These are phyloP conservation scores for Diplodia sapinea DNA, from an alignment of 2,329 filamentous ascomycete genomes.

Conservation along the genomic window DNA sequence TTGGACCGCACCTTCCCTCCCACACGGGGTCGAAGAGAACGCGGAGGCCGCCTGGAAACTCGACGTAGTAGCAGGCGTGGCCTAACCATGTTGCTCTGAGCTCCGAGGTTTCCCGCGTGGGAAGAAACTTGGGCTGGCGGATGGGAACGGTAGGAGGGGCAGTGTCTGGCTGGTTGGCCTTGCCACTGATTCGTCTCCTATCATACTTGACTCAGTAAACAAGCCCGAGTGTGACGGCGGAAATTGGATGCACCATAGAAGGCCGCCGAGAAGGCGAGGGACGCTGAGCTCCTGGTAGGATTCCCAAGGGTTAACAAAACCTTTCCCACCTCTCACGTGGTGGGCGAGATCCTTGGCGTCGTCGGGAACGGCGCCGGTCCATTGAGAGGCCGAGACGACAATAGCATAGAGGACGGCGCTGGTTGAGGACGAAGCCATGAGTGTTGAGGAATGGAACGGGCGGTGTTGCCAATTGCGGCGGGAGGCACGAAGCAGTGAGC, in stretches of 20 bases:
- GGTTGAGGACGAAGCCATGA: constrained; percentile 40
- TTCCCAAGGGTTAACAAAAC: constrained; percentile 64
- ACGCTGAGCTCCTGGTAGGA: constrained; percentile 53
- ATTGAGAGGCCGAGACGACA: constrained; percentile 47
- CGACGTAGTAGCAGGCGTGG: constrained; percentile 91
- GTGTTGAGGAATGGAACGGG: constrained; percentile 33
- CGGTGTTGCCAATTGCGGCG: constrained; percentile 18
- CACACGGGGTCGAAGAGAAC: constrained; percentile 95
- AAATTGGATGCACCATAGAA: constrained; percentile 45
- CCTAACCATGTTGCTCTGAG: constrained; percentile 93
- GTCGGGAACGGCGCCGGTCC: constrained; percentile 50
- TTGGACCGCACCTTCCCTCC: constrained; percentile 81
- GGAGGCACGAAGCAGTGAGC: constrained; percentile 19
- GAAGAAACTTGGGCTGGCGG: constrained; percentile 69
- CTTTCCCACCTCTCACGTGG: constrained; percentile 60
- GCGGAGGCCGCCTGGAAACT: constrained; percentile 83
- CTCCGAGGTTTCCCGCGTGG: constrained; percentile 61
- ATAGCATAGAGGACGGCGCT: constrained; percentile 49
- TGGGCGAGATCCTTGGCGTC: constrained; percentile 55
- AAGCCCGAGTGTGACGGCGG: background rate
- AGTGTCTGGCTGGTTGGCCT: constrained; percentile 64
- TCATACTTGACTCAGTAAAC: constrained; percentile 26
- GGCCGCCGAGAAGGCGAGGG: constrained; percentile 44
- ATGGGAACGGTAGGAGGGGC: constrained; percentile 70
- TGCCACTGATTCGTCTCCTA: constrained; percentile 57